Evolutionary conservation across 164 flowering plant species (phyloP).

Genomic region (Stephania yunnanensis): DNA sequence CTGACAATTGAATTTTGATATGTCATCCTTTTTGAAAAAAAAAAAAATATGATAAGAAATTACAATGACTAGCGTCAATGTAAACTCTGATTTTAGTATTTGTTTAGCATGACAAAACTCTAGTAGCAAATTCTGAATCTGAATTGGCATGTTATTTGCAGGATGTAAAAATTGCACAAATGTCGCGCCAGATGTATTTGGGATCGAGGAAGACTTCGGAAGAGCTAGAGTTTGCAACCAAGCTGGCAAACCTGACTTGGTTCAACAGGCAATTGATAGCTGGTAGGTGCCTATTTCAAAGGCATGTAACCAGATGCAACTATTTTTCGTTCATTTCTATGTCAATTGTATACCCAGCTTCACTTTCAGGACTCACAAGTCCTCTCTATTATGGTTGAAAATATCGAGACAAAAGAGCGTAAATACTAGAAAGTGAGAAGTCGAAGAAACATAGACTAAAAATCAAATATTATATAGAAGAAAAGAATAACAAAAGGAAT

Average conservation of each 20-base stretch:
- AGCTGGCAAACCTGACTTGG: constrained; percentile 46
- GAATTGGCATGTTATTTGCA: constrained; percentile 18
- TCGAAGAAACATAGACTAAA: no score
- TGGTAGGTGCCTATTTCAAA: constrained; percentile 45
- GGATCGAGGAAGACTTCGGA: constrained; percentile 93
- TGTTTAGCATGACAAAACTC: background rate
- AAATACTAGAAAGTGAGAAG: no score
- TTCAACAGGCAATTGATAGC: constrained; percentile 90
- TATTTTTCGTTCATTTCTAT: no score
- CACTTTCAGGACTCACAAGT: no score
- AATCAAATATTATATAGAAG: no score
- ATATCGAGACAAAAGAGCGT: no score
- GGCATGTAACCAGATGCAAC: background rate
- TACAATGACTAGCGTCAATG: background rate
- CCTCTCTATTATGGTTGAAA: no score
- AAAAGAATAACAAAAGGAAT: no score
- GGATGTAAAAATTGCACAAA: constrained; percentile 96
- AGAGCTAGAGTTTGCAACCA: constrained; percentile 86
- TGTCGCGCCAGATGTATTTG: constrained; percentile 61
- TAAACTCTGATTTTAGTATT: background rate
- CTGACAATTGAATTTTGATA: background rate
- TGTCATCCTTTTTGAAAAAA: background rate
- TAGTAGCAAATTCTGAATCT: background rate
- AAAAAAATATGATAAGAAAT: background rate
- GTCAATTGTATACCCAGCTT: no score